Evolutionary conservation across 1,284 basidiomycete species (phyloP), one percentile per base, ranked within the genome.

Genomic region (Heterobasidion parviporum): DNA sequence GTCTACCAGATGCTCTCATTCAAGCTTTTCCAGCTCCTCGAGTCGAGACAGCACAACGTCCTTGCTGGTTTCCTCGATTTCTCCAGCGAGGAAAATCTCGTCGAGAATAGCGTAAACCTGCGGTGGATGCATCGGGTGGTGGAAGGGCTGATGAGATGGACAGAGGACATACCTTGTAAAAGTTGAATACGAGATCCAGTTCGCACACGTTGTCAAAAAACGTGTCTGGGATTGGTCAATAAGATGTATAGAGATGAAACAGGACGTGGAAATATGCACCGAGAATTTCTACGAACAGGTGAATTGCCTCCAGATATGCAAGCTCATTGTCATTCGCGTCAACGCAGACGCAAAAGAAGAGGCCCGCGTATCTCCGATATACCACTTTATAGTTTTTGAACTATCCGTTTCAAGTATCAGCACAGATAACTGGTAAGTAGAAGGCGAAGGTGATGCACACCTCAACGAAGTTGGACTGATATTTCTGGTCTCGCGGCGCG

Each of bases 131-230:
- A 10, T n/a, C 8, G 8, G 45, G 5, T 48, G 38, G 50, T 6
- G 8, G 7, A 41, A 33, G 20, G 50, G 34, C 35, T 8, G 18
- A 18, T 12, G n/a, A 12, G n/a, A 49, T 50, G 14, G n/a, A 47
- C 18, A 44, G n/a, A 2, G 36, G 32, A 49, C 70, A 34, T 34
- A 88, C 94, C 78, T 98, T 98, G 76, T 98, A 98, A 71, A 99
- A 99, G 67, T 98, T 98, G 77, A 98, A 99, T 2, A 99, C 96
- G 2, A 99, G 81, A 67, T 99, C 87, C 16, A 98, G 79, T 71
- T 98, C 95, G 74, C 95, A 98, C 0, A 99, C 96, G 65, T 98
- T 98, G 69, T 96, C 93, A 67, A 99, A 99, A 76, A 98, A 98
- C 0, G 94, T 87, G 68, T 98, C 95, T 95, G 60, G n/a, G 26